phyloP scores from a whole-genome alignment of 2,329 filamentous ascomycete genomes.

The Aspergillus sp. region DNA sequence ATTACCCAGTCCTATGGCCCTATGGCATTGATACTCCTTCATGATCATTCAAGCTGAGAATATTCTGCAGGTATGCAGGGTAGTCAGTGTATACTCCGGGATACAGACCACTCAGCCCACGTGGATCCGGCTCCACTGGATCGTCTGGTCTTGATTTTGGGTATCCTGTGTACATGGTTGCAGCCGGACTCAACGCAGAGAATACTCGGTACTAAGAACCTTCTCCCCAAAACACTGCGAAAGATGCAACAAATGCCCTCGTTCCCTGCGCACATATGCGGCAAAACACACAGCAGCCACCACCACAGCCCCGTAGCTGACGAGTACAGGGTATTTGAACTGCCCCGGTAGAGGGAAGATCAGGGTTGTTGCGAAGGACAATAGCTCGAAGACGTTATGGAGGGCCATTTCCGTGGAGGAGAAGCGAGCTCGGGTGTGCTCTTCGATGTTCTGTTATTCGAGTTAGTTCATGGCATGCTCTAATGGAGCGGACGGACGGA shows the following conservation, averaged over 20 bases:
- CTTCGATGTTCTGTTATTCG: slow-evolving; percentile 43
- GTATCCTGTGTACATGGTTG: too few relatives aligned
- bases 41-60: too few relatives aligned
- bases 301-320: slow-evolving; percentile 42
- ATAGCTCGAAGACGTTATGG: slow-evolving; percentile 63
- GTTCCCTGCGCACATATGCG: slow-evolving; percentile 47
- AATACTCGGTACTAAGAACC: neutral
- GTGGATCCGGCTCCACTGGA: too few relatives aligned
- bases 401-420: slow-evolving; percentile 59
- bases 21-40: too few relatives aligned
- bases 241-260: slow-evolving; percentile 53
- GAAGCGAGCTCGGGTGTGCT: slow-evolving; percentile 56
- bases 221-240: slow-evolving; percentile 8
- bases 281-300: slow-evolving; percentile 40
- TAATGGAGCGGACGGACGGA: neutral
- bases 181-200: too few relatives aligned
- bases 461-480: neutral
- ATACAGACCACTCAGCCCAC: too few relatives aligned
- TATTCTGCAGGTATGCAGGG: too few relatives aligned
- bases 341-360: slow-evolving; percentile 54
- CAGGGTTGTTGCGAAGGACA: slow-evolving; percentile 59
- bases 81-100: too few relatives aligned
- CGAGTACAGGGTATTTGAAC: slow-evolving; percentile 55
- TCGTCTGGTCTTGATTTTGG: too few relatives aligned
- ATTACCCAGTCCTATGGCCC: too few relatives aligned